Percentiles rank a stretch among this genome's conserved stretches.
Conservation (phyloP, 2,329 filamentous ascomycete genomes). For the Blastomyces emzantsi region DNA sequence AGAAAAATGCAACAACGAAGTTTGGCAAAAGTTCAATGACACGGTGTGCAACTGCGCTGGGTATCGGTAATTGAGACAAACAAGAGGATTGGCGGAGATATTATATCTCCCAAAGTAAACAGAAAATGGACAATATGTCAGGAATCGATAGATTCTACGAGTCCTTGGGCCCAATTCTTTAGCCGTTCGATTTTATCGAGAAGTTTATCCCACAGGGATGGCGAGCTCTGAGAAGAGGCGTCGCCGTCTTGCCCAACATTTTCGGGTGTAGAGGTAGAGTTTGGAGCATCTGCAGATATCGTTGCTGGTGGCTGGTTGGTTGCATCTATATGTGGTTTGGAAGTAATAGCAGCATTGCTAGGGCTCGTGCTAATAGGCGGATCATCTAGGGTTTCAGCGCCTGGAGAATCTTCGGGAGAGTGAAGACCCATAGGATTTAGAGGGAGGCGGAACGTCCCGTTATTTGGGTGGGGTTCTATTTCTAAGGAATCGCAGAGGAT, state of each 20-base stretch:
- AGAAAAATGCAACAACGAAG: not conserved
- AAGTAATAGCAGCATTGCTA: conserved; percentile 11
- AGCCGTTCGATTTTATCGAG: conserved; percentile 28
- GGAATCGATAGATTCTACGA: conserved; percentile 10
- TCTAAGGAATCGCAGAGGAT: conserved; percentile 83
- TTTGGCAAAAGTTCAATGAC: not conserved
- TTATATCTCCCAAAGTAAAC: not conserved
- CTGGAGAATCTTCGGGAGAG: conserved; percentile 31
- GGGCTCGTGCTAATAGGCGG: conserved; percentile 18
- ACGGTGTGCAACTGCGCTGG: not conserved
- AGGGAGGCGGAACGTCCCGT: conserved; percentile 63
- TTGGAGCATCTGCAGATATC: not conserved
- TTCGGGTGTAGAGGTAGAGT: not conserved
- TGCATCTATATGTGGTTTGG: not conserved
- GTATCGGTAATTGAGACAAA: not conserved
- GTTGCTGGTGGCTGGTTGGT: not conserved
- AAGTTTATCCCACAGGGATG: conserved; percentile 28
- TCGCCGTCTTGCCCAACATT: conserved; percentile 15
- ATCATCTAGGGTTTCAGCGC: conserved; percentile 27
- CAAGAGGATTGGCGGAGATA: not conserved
- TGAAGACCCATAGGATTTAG: conserved; percentile 38
- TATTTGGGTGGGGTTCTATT: conserved; percentile 66
- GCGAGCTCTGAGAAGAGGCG: conserved; percentile 18
- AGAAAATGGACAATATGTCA: not conserved
- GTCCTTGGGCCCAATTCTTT: conserved; percentile 29